phyloP scores from a whole-genome alignment of 169 alveolate species.

The Perkinsus olseni region DNA sequence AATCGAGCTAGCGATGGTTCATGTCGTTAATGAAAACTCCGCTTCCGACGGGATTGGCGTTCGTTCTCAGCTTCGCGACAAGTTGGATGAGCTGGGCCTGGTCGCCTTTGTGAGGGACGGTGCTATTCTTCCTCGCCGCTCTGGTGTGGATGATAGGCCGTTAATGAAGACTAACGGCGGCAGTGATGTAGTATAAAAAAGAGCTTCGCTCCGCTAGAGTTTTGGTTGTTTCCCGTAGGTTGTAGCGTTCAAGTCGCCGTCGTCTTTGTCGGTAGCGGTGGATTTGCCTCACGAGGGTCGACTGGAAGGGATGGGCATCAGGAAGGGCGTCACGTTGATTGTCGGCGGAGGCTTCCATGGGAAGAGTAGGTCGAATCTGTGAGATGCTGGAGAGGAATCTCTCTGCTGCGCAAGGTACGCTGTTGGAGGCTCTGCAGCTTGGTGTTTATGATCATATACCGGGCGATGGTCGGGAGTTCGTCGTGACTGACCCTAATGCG shows the following conservation, averaged over 20 bases:
- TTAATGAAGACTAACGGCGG: neutral
- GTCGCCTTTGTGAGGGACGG: slow-evolving; percentile 61
- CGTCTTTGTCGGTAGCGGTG: slow-evolving; percentile 15
- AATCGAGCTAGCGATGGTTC: no score
- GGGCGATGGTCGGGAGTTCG: slow-evolving; percentile 64
- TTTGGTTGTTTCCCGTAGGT: neutral
- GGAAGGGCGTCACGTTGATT: slow-evolving; percentile 51
- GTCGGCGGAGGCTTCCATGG: slow-evolving; percentile 75
- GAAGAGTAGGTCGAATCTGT: slow-evolving; percentile 11
- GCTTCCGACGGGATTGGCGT: neutral
- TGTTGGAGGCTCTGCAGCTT: slow-evolving; percentile 21
- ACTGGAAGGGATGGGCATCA: slow-evolving; percentile 52
- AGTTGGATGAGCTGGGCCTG: slow-evolving; percentile 34
- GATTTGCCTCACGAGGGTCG: slow-evolving; percentile 34
- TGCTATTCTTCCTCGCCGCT: slow-evolving; percentile 50
- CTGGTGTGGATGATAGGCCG: slow-evolving; percentile 45
- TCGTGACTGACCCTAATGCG: slow-evolving; percentile 46
- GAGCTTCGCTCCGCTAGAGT: neutral
- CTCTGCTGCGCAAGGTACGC: neutral
- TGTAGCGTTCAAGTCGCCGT: slow-evolving; percentile 35
- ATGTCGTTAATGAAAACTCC: no score
- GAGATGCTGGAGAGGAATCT: neutral
- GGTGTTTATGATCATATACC: slow-evolving; percentile 61
- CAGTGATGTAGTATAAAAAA: neutral
- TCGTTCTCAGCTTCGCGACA: slow-evolving; percentile 25